These are phyloP conservation scores for Acanthamoeba divionensis DNA, from an alignment of 208 protist genomes.

Conservation along the genomic window DNA sequence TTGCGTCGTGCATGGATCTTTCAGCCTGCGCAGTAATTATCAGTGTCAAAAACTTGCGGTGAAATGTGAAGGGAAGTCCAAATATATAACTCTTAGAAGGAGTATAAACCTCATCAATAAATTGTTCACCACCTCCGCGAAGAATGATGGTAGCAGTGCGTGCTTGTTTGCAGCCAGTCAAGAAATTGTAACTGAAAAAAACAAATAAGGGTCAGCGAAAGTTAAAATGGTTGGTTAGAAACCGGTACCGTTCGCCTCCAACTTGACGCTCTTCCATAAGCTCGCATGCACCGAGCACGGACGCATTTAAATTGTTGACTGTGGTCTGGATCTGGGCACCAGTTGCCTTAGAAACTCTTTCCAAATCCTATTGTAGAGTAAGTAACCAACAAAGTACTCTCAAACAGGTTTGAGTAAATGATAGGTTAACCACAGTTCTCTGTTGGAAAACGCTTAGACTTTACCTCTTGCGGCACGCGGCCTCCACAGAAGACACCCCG, in stretches of 20 bases:
- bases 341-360: conserved; percentile 93
- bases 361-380: conserved; percentile 73
- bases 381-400: neutral
- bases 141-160: conserved; percentile 80
- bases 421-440: neutral
- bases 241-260: conserved; percentile 86
- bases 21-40: too few species aligned
- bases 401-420: neutral
- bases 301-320: conserved; percentile 90
- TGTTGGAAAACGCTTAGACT: neutral
- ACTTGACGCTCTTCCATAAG: conserved; percentile 99
- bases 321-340: conserved; percentile 96
- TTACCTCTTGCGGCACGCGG: conserved; percentile 93
- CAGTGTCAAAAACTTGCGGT: too few species aligned
- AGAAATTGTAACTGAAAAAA: conserved; percentile 96
- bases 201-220: neutral
- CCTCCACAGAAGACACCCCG: conserved; percentile 99
- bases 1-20: conserved; percentile 99
- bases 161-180: conserved; percentile 91
- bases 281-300: conserved; percentile 93
- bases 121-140: conserved; percentile 94
- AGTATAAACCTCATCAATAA: conserved; percentile 90
- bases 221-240: too few species aligned
- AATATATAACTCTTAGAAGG: conserved; percentile 47
- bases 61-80: conserved; percentile 61